phyloP scores from a whole-genome alignment of 2,329 filamentous ascomycete genomes.

The Penicillium sclerotiorum region DNA sequence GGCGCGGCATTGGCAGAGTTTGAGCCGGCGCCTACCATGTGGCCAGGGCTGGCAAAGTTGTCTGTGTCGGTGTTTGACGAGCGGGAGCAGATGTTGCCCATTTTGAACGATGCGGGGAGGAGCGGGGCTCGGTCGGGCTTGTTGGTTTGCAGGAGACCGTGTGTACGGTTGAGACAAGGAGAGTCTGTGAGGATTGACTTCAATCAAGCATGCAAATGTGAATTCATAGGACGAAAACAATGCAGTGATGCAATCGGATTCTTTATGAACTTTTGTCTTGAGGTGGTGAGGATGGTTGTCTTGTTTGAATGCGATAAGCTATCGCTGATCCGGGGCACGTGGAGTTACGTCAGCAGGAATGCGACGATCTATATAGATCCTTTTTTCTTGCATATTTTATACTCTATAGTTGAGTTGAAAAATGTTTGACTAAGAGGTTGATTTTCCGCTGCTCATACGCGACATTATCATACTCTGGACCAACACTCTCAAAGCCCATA shows the following conservation, averaged over 20 bases:
- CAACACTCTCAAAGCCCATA: no score
- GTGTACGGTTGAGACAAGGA: no score
- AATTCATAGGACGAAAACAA: no score
- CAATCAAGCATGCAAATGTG: no score
- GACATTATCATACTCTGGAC: no score
- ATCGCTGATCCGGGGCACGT: conserved; percentile 11
- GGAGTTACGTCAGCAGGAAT: conserved; percentile 3
- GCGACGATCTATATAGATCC: background rate
- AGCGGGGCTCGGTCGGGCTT: background rate
- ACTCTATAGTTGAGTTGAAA: background rate
- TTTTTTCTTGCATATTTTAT: background rate
- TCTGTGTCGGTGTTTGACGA: conserved; percentile 57
- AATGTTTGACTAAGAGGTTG: background rate
- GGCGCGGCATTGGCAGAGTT: conserved; percentile 52
- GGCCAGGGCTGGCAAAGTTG: conserved; percentile 72
- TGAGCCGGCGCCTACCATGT: conserved; percentile 63
- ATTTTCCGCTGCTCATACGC: no score
- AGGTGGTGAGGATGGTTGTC: background rate
- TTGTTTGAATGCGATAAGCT: conserved; percentile 1
- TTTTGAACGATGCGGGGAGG: conserved; percentile 42
- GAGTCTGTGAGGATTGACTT: no score
- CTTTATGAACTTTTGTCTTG: background rate
- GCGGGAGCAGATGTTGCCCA: conserved; percentile 89
- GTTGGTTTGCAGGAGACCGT: background rate
- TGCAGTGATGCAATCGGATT: background rate